Conservation (phyloP, 192 early-diverging fungal species). For the Mortierella alpina region DNA sequence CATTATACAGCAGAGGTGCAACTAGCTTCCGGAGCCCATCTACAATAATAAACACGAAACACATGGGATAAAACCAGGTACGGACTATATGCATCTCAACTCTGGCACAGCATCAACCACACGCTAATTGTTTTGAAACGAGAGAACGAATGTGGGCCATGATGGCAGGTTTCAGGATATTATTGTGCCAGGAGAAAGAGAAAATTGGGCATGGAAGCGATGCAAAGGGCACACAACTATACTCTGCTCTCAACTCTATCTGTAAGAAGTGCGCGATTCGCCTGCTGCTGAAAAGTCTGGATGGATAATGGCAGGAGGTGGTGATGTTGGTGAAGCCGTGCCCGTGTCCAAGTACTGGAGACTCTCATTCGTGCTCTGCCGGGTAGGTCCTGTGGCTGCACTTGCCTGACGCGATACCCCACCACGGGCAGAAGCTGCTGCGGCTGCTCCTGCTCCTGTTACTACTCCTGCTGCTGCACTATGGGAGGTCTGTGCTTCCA, state of each 20-base stretch:
- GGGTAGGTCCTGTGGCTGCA: neutral
- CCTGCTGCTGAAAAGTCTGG: neutral
- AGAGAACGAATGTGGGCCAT: no score
- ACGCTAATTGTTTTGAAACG: neutral
- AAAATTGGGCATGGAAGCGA: no score
- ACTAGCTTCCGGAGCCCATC: neutral
- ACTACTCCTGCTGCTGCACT: neutral
- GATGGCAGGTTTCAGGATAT: no score
- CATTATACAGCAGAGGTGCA: neutral
- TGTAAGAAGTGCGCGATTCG: neutral
- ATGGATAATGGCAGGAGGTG: neutral
- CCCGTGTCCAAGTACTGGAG: slow-evolving; percentile 6
- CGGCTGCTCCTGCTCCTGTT: neutral
- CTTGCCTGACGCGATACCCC: neutral
- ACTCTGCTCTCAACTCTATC: neutral
- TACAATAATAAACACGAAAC: neutral
- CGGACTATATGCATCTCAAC: no score
- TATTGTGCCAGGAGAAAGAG: no score
- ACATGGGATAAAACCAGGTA: neutral
- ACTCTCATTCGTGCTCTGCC: neutral
- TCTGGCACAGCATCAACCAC: neutral
- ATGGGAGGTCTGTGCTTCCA: neutral
- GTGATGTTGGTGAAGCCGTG: neutral
- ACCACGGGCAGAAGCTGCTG: neutral
- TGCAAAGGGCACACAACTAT: no score